Base-by-base conservation (phyloP, 2,329 filamentous ascomycete species). In the Fusarium transvaalense region DNA sequence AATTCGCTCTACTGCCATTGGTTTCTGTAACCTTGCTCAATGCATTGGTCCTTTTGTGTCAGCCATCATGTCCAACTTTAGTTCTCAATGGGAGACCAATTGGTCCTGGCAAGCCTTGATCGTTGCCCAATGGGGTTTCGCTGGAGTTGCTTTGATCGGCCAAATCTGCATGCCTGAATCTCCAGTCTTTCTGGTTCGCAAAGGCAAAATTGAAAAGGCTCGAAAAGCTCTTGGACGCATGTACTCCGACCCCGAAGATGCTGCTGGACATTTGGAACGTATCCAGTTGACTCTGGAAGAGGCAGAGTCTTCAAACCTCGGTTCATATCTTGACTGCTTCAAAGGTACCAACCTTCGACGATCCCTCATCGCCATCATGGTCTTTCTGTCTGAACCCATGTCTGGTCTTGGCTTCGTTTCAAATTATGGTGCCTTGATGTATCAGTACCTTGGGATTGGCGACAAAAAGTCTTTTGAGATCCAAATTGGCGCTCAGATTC, bases 201-300 rank as follows among this genome's bases (percentile, higher is more conserved):
- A 79, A 53, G 76, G 76, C 6, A 73, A 74, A 8, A 72, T 80
- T 13, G 61, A 64, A 1, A 52, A 47, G 31, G 61, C 61, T 0
- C 45, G 39, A 2, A 34, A 23, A 10, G 60, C 53, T 15, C 83
- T 87, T 71, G 79, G 78, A 51, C 82, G 84, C 46, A 82, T 89
- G 50, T 71, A 71, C 25, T 58, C 70, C 0, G 82, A 86, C 64
- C 80, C 82, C 0, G 56, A 73, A 0, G 76, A 75, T 6, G 72
- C 75, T 2, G 78, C 82, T 34, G 78, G 81, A 8, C 78, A 81
- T 61, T 76, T 84, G 9, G 71, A 77, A 12, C 78, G 81, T 21
- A 82, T 88, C 57, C 79, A 82, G 65, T 76, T 80, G n/a, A 84
- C 86, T 56, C 79, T 83, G 25, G 81, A 84, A 64, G 78, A 82